phyloP scores from a whole-genome alignment of 306 rosid genomes.

The Glycine latifolia region DNA sequence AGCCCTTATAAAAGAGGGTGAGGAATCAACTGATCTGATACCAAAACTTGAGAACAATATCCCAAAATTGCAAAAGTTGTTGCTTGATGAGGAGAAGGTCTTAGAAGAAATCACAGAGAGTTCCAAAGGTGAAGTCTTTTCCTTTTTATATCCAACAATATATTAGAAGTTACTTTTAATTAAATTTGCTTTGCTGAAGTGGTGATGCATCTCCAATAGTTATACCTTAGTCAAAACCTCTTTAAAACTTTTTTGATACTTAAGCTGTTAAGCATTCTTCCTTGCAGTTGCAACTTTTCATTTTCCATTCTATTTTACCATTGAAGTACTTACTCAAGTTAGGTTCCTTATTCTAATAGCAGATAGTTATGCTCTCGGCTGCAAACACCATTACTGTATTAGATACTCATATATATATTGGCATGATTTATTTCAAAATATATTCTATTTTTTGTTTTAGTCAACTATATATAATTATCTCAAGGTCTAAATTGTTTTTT shows the following conservation, averaged over 20 bases:
- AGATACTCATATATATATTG: no score
- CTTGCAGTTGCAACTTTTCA: background rate
- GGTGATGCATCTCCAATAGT: constrained; percentile 9
- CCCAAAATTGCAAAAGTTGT: constrained; percentile 77
- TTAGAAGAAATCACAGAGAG: constrained; percentile 83
- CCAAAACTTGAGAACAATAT: constrained; percentile 80
- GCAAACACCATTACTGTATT: background rate
- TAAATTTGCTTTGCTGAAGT: constrained; percentile 16
- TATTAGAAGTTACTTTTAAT: constrained; percentile 30
- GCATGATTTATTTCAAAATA: background rate
- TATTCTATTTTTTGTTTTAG: background rate
- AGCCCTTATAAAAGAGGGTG: constrained; percentile 71
- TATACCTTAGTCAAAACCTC: background rate
- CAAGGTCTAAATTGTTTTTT: constrained; percentile 7
- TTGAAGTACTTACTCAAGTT: constrained; percentile 13
- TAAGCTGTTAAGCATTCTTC: constrained; percentile 8
- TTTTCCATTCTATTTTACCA: background rate
- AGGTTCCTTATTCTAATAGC: constrained; percentile 27
- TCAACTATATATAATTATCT: constrained; percentile 1
- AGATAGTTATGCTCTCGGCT: background rate
- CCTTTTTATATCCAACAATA: constrained; percentile 22
- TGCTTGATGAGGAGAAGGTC: constrained; percentile 78
- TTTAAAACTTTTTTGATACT: constrained; percentile 19
- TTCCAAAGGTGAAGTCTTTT: constrained; percentile 68
- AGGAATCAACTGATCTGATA: constrained; percentile 74